Evolutionary conservation across 2,329 filamentous ascomycete genomes (phyloP), one percentile per base, ranked within the genome.

Genomic region (Cladosporium sp.): DNA sequence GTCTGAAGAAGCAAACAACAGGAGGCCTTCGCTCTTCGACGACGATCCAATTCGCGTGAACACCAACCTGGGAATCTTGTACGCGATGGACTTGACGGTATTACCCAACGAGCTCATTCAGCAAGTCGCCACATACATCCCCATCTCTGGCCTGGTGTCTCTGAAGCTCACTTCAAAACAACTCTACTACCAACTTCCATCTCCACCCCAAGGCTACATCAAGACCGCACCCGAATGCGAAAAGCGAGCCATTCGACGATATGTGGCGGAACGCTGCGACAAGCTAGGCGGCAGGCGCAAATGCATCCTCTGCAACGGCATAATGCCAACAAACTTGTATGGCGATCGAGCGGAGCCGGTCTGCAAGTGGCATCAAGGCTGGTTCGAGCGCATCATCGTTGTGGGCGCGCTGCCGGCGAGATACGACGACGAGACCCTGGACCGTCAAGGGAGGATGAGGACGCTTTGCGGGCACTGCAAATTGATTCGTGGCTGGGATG

Each of bases 21-120:
- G 25, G 11, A 38, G 36, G 3, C 8, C 36, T 3, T 3, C n/a
- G 12, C 36, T 4, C 36, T 14, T 38, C 36, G 36, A 38, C 3
- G n/a, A 38, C 11, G 3, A 38, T 9, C 30, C 30, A 34, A 3
- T 12, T 12, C 22, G 15, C 43, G 22, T 22, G 43, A n/a, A 47
- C 43, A 47, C 43, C 30, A 34, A 47, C 43, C 43, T 34, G 8
- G 8, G 12, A 25, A 36, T 37, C 22, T 17, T 25, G 5, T 12
- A n/a, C 12, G 43, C 42, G 9, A 38, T 20, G 11, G 22, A 34
- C 34, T 52, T 68, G n/a, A 49, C 55, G 2, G 49, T 60, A 36
- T 71, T 78, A 8, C 76, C 76, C 20, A 63, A 72, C 56, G 72
- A 75, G 43, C 56, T 72, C n/a, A 64, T 72, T 40, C 64, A 66